Conservation (phyloP, 83 land plant species). For the Picea engelmannii region DNA sequence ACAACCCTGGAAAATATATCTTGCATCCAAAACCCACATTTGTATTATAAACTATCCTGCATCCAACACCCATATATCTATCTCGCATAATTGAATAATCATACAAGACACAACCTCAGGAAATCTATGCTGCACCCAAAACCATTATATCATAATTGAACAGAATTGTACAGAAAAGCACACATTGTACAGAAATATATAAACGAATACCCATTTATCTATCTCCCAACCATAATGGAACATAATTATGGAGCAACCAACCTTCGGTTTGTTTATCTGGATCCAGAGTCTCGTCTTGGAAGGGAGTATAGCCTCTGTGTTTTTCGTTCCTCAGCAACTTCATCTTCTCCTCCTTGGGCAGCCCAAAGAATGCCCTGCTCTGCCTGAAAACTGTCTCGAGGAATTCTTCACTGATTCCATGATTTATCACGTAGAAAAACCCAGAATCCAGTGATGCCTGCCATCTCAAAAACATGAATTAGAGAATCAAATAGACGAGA, state of each 20-base stretch:
- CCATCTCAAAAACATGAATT: not conserved
- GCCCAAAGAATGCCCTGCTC: conserved; percentile 68
- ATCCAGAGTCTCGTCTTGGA: conserved; percentile 79
- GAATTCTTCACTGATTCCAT: conserved; percentile 81
- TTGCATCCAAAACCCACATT: too few relatives aligned
- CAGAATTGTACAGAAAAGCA: too few relatives aligned
- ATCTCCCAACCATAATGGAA: too few relatives aligned
- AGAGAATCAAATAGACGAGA: conserved; percentile 3
- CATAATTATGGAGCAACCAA: conserved; percentile 15
- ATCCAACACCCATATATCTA: too few relatives aligned
- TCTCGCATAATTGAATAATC: too few relatives aligned
- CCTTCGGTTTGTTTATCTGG: conserved; percentile 77
- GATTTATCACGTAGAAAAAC: conserved; percentile 87
- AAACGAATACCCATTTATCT: too few relatives aligned
- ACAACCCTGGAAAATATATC: too few relatives aligned
- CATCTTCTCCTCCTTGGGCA: conserved; percentile 77
- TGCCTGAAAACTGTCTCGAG: conserved; percentile 78
- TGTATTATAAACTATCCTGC: too few relatives aligned
- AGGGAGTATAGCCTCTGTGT: conserved; percentile 89
- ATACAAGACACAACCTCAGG: too few relatives aligned
- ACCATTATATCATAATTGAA: too few relatives aligned
- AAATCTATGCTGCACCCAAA: too few relatives aligned
- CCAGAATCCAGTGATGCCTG: conserved; percentile 85
- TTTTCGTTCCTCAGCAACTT: conserved; percentile 79
- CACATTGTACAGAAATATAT: too few relatives aligned